Conservation (phyloP, 1,139 yeast species). For the Pneumocystis carinii region DNA sequence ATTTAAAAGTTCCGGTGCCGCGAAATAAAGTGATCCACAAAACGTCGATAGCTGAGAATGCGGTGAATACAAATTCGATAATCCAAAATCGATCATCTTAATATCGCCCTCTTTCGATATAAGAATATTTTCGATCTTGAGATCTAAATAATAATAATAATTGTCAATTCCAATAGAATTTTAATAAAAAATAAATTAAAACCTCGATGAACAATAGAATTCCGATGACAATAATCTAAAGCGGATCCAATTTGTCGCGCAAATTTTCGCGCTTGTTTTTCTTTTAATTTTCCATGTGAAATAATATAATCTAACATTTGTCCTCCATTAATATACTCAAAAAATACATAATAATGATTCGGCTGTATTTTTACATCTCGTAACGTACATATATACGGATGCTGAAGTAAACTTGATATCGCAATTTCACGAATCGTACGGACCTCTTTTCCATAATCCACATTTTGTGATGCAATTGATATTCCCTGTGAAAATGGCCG, state of each 20-base stretch:
- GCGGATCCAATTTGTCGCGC: constrained; percentile 96
- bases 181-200: not conserved
- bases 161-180: not conserved
- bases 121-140: constrained; percentile 91
- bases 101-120: constrained; percentile 87
- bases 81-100: constrained; percentile 89
- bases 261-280: constrained; percentile 84
- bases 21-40: constrained; percentile 95
- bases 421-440: constrained; percentile 93
- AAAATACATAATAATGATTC: constrained; percentile 89
- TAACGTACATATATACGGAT: constrained; percentile 81
- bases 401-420: constrained; percentile 73
- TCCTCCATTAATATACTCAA: constrained; percentile 94
- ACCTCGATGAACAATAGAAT: constrained; percentile 78
- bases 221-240: constrained; percentile 78
- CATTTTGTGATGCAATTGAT: not conserved
- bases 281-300: constrained; percentile 88
- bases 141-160: constrained; percentile 30
- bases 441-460: constrained; percentile 55
- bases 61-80: constrained; percentile 71
- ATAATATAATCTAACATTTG: constrained; percentile 96
- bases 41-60: constrained; percentile 69
- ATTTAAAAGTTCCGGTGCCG: constrained; percentile 89
- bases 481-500: constrained; percentile 9
- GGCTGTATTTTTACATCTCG: constrained; percentile 95